Conservation (phyloP, 768 basidiomycete species). For the Pseudohyphozyma bogoriensis region DNA sequence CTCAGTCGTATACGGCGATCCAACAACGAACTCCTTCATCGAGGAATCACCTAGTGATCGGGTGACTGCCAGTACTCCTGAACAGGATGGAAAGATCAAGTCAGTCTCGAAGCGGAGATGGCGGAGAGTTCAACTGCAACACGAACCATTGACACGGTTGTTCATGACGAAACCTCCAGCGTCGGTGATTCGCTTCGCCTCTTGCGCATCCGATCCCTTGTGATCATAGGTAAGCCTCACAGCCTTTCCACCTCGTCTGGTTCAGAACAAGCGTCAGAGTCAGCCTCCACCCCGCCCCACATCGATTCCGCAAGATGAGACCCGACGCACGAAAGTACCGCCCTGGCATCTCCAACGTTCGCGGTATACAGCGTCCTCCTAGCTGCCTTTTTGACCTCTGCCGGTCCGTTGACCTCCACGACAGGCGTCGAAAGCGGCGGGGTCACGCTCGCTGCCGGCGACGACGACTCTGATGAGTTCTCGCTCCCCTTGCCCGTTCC, state of each 20-base stretch:
- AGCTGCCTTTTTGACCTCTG: slow-evolving; percentile 36
- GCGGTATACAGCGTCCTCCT: slow-evolving; percentile 66
- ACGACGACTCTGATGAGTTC: no score
- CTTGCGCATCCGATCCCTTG: slow-evolving; percentile 93
- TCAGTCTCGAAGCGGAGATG: neutral
- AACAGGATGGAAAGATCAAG: slow-evolving; percentile 49
- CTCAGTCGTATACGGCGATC: slow-evolving; percentile 96
- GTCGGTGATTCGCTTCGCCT: slow-evolving; percentile 93
- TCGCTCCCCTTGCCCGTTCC: neutral
- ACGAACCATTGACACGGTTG: slow-evolving; percentile 80
- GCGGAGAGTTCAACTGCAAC: no score
- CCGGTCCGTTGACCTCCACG: slow-evolving; percentile 16
- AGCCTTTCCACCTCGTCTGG: slow-evolving; percentile 67
- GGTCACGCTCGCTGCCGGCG: no score
- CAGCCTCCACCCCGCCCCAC: neutral
- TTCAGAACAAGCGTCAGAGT: neutral
- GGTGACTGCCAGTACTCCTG: slow-evolving; percentile 76
- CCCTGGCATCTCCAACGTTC: slow-evolving; percentile 92
- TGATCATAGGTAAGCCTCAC: slow-evolving; percentile 95
- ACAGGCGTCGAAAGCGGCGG: no score
- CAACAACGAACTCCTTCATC: slow-evolving; percentile 99
- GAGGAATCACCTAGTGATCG: slow-evolving; percentile 90
- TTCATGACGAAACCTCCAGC: slow-evolving; percentile 99
- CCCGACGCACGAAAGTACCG: slow-evolving; percentile 59
- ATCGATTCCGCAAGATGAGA: no score